These are phyloP conservation scores for Podila epicladia DNA, from an alignment of 192 early-diverging fungal genomes.

Conservation along the genomic window DNA sequence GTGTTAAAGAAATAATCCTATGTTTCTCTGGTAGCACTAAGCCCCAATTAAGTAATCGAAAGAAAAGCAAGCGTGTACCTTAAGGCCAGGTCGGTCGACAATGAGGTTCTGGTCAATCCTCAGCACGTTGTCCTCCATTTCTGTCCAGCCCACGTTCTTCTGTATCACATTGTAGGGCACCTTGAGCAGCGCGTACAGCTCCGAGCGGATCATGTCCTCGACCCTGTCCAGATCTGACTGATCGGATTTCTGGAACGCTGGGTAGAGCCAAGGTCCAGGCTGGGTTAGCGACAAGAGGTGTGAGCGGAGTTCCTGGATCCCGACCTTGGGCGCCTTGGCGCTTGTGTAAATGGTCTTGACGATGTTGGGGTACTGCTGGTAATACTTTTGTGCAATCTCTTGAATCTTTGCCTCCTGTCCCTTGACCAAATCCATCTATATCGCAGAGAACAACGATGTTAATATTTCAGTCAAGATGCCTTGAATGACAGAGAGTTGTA, in stretches of 20 bases:
- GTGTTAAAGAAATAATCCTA: neutral
- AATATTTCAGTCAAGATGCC: no score
- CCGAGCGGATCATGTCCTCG: slow-evolving; percentile 68
- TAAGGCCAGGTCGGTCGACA: slow-evolving; percentile 56
- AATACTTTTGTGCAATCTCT: slow-evolving; percentile 44
- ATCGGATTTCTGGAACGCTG: slow-evolving; percentile 56
- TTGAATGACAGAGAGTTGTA: neutral
- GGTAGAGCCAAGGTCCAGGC: slow-evolving; percentile 61
- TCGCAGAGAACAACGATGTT: neutral
- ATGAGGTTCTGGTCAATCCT: slow-evolving; percentile 65
- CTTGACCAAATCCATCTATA: slow-evolving; percentile 58
- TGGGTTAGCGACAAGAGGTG: slow-evolving; percentile 43
- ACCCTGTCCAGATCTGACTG: slow-evolving; percentile 63
- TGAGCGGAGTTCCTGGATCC: slow-evolving; percentile 26
- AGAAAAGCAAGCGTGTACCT: slow-evolving; percentile 5
- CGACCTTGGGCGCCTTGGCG: slow-evolving; percentile 17
- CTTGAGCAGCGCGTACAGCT: slow-evolving; percentile 62
- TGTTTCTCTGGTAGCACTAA: no score
- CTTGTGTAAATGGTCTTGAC: slow-evolving; percentile 30
- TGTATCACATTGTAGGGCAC: slow-evolving; percentile 67
- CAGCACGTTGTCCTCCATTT: slow-evolving; percentile 48
- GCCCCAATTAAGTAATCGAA: neutral
- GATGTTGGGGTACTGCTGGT: slow-evolving; percentile 49
- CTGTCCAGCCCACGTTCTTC: slow-evolving; percentile 67
- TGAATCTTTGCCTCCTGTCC: slow-evolving; percentile 39